Evolutionary conservation across 352 stramenopile genomes (phyloP).

Genomic region (Peronospora belbahrii): DNA sequence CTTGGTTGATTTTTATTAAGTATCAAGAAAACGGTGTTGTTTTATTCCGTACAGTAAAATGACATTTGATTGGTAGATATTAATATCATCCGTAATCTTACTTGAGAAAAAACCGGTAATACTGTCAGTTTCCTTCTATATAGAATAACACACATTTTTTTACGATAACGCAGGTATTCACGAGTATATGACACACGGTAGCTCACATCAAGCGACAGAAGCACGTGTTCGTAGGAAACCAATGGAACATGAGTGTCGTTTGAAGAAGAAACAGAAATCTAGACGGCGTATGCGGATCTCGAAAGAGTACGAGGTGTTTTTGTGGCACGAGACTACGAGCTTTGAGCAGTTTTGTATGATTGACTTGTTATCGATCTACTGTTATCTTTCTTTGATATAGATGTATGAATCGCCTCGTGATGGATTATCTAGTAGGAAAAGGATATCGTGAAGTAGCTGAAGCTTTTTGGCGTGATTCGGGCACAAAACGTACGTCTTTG

Average conservation of each 20-base stretch:
- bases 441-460: conserved; percentile 70
- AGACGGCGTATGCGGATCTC: conserved; percentile 48
- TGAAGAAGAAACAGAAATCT: conserved; percentile 23
- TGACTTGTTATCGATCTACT: too few species aligned
- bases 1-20: conserved; percentile 8
- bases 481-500: conserved; percentile 49
- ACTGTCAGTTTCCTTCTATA: too few species aligned
- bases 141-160: too few species aligned
- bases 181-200: conserved; percentile 16
- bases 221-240: conserved; percentile 10
- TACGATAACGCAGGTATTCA: too few species aligned
- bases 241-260: conserved; percentile 13
- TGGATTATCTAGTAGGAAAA: conserved; percentile 79
- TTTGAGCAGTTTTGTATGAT: background rate
- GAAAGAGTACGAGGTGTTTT: conserved; percentile 43
- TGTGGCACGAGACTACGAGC: background rate
- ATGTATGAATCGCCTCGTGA: conserved; percentile 72
- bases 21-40: too few species aligned
- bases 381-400: too few species aligned
- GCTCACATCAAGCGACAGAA: conserved; percentile 8
- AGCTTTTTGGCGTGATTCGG: conserved; percentile 64
- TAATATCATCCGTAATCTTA: too few species aligned
- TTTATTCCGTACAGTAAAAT: background rate
- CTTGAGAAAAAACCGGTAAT: too few species aligned
- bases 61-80: conserved; percentile 4